Conservation (phyloP, 2,329 filamentous ascomycete genomes). For the Fusarium sp. region DNA sequence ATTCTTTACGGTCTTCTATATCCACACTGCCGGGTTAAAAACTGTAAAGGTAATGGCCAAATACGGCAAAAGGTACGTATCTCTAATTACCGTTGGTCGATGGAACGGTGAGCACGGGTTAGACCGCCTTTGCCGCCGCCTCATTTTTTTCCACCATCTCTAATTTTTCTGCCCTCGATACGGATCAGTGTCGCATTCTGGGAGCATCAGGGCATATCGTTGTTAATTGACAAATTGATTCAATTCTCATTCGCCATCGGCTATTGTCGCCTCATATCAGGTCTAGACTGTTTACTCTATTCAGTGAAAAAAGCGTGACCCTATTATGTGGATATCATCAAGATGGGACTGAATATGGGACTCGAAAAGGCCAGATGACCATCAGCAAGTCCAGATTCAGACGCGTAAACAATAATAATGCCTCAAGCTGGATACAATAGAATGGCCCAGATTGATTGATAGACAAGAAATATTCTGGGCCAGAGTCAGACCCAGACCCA, state of each 20-base stretch:
- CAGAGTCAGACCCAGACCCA: not conserved
- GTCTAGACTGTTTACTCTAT: not conserved
- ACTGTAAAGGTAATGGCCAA: not conserved
- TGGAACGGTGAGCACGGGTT: not conserved
- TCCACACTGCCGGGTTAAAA: not conserved
- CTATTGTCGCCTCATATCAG: not conserved
- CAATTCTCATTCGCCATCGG: not conserved
- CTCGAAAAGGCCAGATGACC: not conserved
- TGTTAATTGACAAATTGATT: not conserved
- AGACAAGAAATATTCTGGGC: not conserved
- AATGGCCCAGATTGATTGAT: not conserved
- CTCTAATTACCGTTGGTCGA: not conserved
- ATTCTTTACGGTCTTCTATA: not conserved
- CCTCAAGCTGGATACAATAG: not conserved
- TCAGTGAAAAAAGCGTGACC: conserved; percentile 1
- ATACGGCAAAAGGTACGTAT: not conserved
- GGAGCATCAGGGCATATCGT: not conserved
- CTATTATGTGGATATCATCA: not conserved
- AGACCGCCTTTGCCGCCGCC: conserved; percentile 3
- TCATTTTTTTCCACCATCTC: not conserved
- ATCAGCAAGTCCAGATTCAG: not conserved
- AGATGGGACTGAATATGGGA: not conserved
- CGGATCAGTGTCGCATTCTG: not conserved
- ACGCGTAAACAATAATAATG: not conserved
- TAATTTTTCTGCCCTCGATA: not conserved